Base-by-base conservation (phyloP, 176 grass and related monocot species). In the Rhynchospora pubera region DNA sequence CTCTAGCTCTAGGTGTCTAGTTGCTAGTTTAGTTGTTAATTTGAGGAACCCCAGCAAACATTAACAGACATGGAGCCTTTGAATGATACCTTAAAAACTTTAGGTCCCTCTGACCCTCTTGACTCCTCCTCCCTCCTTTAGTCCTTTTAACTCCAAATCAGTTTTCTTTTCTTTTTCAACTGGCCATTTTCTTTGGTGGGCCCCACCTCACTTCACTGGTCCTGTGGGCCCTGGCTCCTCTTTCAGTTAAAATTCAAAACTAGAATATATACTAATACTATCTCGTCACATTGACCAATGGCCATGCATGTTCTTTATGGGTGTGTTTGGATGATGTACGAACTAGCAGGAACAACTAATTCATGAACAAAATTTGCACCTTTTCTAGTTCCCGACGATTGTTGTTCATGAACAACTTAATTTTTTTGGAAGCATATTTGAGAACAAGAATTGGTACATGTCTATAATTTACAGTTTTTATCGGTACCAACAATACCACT, bases 51-150 rank as follows among this genome's bases (percentile, higher is more conserved):
- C 8, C 7, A 61, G 19, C 58, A 23, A 61, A 24, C 58, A n/a
- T n/a, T n/a, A 23, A 61, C 18, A 23, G 58, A 46, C 39, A 8
- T 34, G 0, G 1, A 61, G 19, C 66, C 66, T 24, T 74, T 23
- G 11, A 51, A 74, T 74, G 70, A 74, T 74, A 74, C 46, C 70
- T 74, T 52, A 74, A 74, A 74, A 74, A 70, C 70, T 73, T 52
- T 26, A 45, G 45, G n/a, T 23, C 46, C 21, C 43, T 51, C 22
- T 50, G 44, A 13, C 46, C 21, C 43, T 51, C 22, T 50, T 14
- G 64, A 66, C 10, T 26, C 45, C 18, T 26, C 19, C 43, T 28
- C 26, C 26, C 0, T 28, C 26, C 26, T 28, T 28, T 28, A 28
- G 26, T 28, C 26, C n/a, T 28, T 71, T 67, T 45, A 70, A 6